Percentiles rank a stretch among this genome's conserved stretches.
These are phyloP conservation scores for Blastobotrys muscicola DNA, from an alignment of 805 yeast species.

Conservation along the genomic window DNA sequence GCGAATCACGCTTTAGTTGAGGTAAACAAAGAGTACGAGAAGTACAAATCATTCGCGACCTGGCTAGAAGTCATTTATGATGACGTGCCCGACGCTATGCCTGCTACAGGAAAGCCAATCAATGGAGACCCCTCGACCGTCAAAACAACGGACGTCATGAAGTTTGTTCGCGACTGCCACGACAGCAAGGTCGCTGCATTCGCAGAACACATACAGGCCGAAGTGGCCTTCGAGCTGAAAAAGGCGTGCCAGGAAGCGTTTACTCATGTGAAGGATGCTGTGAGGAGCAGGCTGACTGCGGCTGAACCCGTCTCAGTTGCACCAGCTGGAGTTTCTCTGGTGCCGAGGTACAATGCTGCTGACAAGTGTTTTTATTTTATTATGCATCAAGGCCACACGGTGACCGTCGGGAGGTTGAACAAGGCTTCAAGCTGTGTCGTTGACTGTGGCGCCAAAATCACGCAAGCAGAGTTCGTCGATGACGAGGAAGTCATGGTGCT, in stretches of 20 bases:
- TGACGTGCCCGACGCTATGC: slow-evolving; percentile 8
- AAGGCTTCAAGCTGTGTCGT: background rate
- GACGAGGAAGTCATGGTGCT: slow-evolving; percentile 6
- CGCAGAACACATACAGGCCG: background rate
- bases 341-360: no score
- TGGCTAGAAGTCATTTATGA: slow-evolving; percentile 18
- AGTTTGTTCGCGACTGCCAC: slow-evolving; percentile 9
- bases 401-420: background rate
- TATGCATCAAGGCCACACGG: no score
- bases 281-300: background rate
- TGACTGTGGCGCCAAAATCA: background rate
- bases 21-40: slow-evolving; percentile 11
- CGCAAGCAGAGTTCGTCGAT: slow-evolving; percentile 10
- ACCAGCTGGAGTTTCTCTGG: background rate
- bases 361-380: no score
- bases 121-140: slow-evolving; percentile 9
- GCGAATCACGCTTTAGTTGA: slow-evolving; percentile 4
- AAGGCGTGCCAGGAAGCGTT: slow-evolving; percentile 3
- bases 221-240: background rate
- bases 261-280: slow-evolving; percentile 2
- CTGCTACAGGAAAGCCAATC: slow-evolving; percentile 3
- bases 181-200: background rate
- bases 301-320: background rate
- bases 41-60: slow-evolving; percentile 11
- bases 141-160: slow-evolving; percentile 12